Base-by-base conservation (phyloP, 1,139 yeast genomes). In the Yamadazyma atmosphaerica region DNA sequence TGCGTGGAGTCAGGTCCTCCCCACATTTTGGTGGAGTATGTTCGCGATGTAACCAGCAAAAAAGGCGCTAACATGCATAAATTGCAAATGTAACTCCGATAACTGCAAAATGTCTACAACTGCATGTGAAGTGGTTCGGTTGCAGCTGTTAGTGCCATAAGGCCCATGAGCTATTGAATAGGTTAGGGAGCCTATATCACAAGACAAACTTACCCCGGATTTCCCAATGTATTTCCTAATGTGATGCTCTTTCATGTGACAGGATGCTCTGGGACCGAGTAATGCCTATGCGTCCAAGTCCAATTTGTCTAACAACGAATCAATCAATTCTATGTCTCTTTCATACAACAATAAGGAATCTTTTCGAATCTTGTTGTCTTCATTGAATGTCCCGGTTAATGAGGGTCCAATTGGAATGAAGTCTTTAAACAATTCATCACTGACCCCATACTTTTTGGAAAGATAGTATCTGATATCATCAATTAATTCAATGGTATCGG, bases 381-480 rank as follows among this genome's bases (percentile, higher is more conserved):
- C 66, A 10, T 36, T 36, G 35, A 34, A 35, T 9, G 39, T 39
- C 5, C 52, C 55, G 2, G 46, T 50, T 29, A 47, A 48, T 1
- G 44, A 39, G 5, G 42, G 41, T 5, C 59, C 54, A 23, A 52
- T 44, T 4, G 65, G 66, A 32, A 60, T 63, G 35, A 61, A 60
- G 26, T 63, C 69, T 28, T 52, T 48, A 13, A 45, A 38, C 16
- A 52, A 51, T 21, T 60, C 66, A 25, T 64, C 68, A 39, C 55
- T 54, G 3, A 61, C 61, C 0, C 61, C 58, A 45, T 74, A 74
- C 46, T 75, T 78, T 51, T 74, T 72, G 3, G 73, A 61, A 39
- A 86, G 58, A 47, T 81, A 83, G 56, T 74, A 86, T 44, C 90
- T 66, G 9, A 86, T 81, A 60, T 86, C 95, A 60, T 86, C 95